Base-by-base conservation (phyloP, 2,329 filamentous ascomycete genomes). In the Clarireedia hainanense region DNA sequence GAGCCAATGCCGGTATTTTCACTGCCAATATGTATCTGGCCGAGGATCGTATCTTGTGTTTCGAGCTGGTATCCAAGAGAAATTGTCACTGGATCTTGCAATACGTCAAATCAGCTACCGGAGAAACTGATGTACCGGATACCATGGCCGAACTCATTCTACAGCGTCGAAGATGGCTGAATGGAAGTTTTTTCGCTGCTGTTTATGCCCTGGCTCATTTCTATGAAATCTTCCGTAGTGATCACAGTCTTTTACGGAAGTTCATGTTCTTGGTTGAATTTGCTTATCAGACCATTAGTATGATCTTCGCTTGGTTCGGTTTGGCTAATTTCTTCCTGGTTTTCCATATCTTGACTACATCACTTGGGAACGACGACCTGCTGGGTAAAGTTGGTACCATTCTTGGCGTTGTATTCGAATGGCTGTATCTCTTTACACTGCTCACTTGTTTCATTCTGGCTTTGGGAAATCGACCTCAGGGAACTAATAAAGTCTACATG, bases 301-400 rank as follows among this genome's bases (percentile, higher is more conserved):
- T 99, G 12, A 72, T 95, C 59, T 99, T 99, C 75, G 99, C 94
- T 47, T 99, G 90, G 76, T 97, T 99, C 76, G 96, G 92, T 14
- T 83, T 99, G 42, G 91, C 92, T 71, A 99, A 99, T 76, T 99
- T 97, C 78, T 99, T 97, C 72, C 84, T 99, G 51, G 95, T 91
- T 57, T 99, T 99, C 75, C 97, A 91, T 79, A 99, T 99, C 75
- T 86, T 99, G 63, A 91, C 91, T 23, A 94, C 94, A 43, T 95
- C 91, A 42, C 79, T 99, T 14, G 81, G 88, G 0, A 89, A 97
- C 66, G 75, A 81, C 0, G 71, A 80, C 34, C 79, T 96, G 26
- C 80, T 96, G 2, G 89, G 91, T 49, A 84, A 80, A 4, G 83
- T 83, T 9, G 94, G 94, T 53, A 82, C 82, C 40, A 84, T 96